These are phyloP conservation scores for Nicotiana knightiana DNA, from an alignment of 257 asterid species.

Conservation along the genomic window DNA sequence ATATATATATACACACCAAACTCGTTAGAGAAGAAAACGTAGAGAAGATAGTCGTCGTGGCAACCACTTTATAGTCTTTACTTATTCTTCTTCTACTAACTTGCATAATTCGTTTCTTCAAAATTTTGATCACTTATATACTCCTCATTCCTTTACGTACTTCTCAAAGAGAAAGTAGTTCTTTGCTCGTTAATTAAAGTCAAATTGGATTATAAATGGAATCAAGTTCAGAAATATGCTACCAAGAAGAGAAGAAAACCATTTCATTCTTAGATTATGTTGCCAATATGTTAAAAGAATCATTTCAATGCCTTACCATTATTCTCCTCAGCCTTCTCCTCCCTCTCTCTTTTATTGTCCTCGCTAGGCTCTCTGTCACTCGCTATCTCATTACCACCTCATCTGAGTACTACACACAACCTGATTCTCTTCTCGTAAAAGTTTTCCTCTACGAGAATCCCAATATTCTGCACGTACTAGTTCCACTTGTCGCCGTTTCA, in stretches of 20 bases:
- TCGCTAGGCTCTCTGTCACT: conserved; percentile 53
- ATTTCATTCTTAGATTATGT: background rate
- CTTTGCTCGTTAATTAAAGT: background rate
- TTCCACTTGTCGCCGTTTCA: conserved; percentile 31
- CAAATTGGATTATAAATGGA: background rate
- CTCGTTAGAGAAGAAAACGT: background rate
- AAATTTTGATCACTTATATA: background rate
- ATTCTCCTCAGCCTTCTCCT: conserved; percentile 70
- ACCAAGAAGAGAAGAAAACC: background rate
- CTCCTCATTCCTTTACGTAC: background rate
- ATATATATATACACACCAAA: background rate
- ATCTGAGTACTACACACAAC: conserved; percentile 3
- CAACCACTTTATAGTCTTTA: background rate
- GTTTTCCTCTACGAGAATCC: conserved; percentile 33
- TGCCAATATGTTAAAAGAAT: conserved; percentile 8
- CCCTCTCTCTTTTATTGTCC: conserved; percentile 72
- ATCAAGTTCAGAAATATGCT: background rate
- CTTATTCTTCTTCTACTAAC: background rate
- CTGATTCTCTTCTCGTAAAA: conserved; percentile 16
- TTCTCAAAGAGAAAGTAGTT: background rate
- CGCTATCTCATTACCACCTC: conserved; percentile 20
- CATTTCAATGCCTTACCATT: conserved; percentile 41
- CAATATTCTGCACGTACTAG: conserved; percentile 34
- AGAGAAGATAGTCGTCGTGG: background rate
- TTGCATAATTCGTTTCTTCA: background rate